Evolutionary conservation across 495 filamentous ascomycete genomes (phyloP), one percentile per base, ranked within the genome.

Genomic region (Astrothelium macrocarpum): DNA sequence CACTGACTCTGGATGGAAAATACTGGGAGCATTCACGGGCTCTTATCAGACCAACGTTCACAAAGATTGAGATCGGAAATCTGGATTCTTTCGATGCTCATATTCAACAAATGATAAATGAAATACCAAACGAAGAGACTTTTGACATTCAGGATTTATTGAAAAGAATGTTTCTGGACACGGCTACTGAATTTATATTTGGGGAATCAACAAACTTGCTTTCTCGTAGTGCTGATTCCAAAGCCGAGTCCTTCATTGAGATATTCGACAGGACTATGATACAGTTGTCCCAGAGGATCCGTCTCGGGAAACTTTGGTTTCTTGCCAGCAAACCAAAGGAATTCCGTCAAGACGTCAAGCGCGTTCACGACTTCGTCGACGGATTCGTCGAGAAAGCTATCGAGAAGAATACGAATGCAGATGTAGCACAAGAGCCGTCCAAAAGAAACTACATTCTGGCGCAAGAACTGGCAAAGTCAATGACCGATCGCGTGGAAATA

Each of bases 181-280:
- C 85, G 0, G 80, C 85, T 0, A 90, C 87, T 0, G 86, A 90
- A 65, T 87, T 91, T 70, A 76, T 93, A 1, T 87, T 90, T 62
- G 87, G 89, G 2, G 78, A 84, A 61, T 81, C 78, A 2, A 76
- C 77, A 2, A 69, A 81, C 18, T 74, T 72, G 0, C 70, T 83
- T 10, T n/a, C n/a, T 4, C 49, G 20, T 16, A 29, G 5, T 26
- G 66, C 63, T 4, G 68, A 68, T 59, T 20, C 53, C 5, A 67
- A 61, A 32, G 12, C 60, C 67, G 49, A 56, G 9, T 4, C 49
- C 9, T 56, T 56, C 25, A 25, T 56, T 7, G 5, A 56, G 20
- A 16, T 25, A 4, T 56, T 56, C 16, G 49, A 56, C 29, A 26
- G 16, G 20, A 25, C 49, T 5, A n/a, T 56, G 49, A 26, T 56